Base-by-base conservation (phyloP, 108 stramenopile species). In the Pseudonitzschia multiseries region DNA sequence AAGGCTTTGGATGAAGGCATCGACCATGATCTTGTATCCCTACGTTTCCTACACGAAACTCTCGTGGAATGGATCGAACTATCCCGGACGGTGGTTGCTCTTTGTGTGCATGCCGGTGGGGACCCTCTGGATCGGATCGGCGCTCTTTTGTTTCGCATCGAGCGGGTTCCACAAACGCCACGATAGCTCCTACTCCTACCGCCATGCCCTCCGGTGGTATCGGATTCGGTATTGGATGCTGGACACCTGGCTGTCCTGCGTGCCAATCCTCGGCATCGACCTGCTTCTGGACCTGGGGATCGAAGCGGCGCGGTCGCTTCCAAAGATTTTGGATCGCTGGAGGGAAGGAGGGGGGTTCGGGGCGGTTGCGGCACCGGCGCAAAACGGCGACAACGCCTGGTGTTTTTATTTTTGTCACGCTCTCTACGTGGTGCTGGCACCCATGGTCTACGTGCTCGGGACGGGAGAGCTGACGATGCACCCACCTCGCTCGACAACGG, bases 31-130 rank as follows among this genome's bases (percentile, higher is more conserved):
- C 15, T 62, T 62, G 9, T 62, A 62, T 40, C 61, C 61, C 15
- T 62, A 62, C 29, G 61, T 62, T 33, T 9, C 61, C 1, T 62
- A 62, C 29, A 62, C 61, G n/a, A 62, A 62, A 40, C n/a, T 62
- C 0, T 62, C 61, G 8, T 62, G 61, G 61, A 8, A 31, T 0
- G 36, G 36, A 17, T 62, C 61, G 36, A 31, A 62, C 40, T 62
- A 62, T 17, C 22, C 61, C 0, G 61, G 61, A 20, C 26, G 61
- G 13, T 62, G 61, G 61, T 40, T 62, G 36, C 22, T 62, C 17
- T 62, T 62, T 62, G 32, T 40, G 36, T 26, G 61, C n/a, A 62
- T 62, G 61, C 61, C 61, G 0, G 61, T 62, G 10, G 61, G 61
- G n/a, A 40, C 61, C 0, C 15, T 62, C 12, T 62, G 61, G 61